Evolutionary conservation across 2,329 filamentous ascomycete genomes (phyloP).

Genomic region (Aspergillus neotritici): DNA sequence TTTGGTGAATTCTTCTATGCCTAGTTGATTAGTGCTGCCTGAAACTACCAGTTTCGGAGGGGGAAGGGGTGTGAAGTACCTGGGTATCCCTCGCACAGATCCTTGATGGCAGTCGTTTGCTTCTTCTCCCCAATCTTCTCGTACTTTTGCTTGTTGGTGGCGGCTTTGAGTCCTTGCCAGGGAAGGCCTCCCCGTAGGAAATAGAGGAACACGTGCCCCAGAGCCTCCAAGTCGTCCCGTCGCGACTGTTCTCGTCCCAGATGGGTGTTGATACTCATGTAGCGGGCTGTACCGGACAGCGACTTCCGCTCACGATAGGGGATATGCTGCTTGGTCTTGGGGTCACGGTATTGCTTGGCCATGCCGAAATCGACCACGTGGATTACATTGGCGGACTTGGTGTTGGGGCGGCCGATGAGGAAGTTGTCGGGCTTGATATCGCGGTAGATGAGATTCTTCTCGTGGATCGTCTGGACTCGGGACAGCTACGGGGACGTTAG

Average conservation of each 20-base stretch:
- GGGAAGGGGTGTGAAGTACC: constrained; percentile 41
- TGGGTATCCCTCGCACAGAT: constrained; percentile 91
- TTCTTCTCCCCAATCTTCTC: constrained; percentile 99
- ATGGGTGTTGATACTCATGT: constrained; percentile 99
- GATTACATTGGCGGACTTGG: constrained; percentile 95
- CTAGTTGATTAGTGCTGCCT: constrained; percentile 26
- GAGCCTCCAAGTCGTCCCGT: constrained; percentile 88
- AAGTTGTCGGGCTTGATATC: constrained; percentile 99
- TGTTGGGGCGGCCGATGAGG: constrained; percentile 84
- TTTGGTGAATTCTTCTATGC: constrained; percentile 84
- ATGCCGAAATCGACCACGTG: constrained; percentile 99
- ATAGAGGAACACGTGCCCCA: constrained; percentile 66
- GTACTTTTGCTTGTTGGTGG: constrained; percentile 90
- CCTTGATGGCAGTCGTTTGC: constrained; percentile 94
- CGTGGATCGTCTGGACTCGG: constrained; percentile 88
- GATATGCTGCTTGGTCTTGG: constrained; percentile 98
- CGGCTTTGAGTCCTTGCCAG: constrained; percentile 64
- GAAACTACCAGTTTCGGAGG: neutral
- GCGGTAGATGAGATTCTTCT: constrained; percentile 98
- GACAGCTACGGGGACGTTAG: constrained; percentile 59
- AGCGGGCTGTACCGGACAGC: constrained; percentile 89
- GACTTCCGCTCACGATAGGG: constrained; percentile 96
- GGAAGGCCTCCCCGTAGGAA: constrained; percentile 61
- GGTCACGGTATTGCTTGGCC: constrained; percentile 98
- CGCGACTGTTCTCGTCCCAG: constrained; percentile 92